Percentiles rank a stretch among this genome's conserved stretches.
These are phyloP conservation scores for Eucalyptus curtisii DNA, from an alignment of 345 rosid genomes.

Conservation along the genomic window DNA sequence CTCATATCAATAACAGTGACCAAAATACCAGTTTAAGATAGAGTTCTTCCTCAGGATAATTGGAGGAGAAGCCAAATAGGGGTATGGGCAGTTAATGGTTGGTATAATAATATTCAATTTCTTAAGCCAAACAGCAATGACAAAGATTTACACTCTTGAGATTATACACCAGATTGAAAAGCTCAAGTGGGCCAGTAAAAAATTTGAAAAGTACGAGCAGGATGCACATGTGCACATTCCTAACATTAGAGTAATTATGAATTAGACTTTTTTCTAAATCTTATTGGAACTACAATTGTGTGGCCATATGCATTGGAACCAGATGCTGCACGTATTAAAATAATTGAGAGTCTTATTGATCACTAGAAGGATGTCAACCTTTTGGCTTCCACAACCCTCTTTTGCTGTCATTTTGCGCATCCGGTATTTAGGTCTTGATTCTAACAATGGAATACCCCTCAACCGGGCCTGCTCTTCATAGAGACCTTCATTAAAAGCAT, in stretches of 20 bases:
- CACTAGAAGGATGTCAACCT: conserved; percentile 27
- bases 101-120: not conserved
- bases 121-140: not conserved
- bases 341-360: not conserved
- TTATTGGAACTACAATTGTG: not conserved
- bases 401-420: conserved; percentile 72
- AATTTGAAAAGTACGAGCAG: not conserved
- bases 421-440: conserved; percentile 76
- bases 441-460: conserved; percentile 80
- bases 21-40: not conserved
- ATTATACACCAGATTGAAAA: not conserved
- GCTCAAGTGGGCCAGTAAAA: not conserved
- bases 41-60: not conserved
- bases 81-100: not conserved
- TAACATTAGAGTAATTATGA: not conserved
- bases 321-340: not conserved
- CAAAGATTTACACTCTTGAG: not conserved
- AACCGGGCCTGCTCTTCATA: conserved; percentile 83
- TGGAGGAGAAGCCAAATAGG: not conserved
- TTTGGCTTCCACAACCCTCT: conserved; percentile 77
- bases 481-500: conserved; percentile 92
- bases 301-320: not conserved
- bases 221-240: not conserved
- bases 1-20: not conserved
- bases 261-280: not conserved